Evolutionary conservation across 1,284 basidiomycete genomes (phyloP).

Genomic region (Phylloboletellus chloephorus): DNA sequence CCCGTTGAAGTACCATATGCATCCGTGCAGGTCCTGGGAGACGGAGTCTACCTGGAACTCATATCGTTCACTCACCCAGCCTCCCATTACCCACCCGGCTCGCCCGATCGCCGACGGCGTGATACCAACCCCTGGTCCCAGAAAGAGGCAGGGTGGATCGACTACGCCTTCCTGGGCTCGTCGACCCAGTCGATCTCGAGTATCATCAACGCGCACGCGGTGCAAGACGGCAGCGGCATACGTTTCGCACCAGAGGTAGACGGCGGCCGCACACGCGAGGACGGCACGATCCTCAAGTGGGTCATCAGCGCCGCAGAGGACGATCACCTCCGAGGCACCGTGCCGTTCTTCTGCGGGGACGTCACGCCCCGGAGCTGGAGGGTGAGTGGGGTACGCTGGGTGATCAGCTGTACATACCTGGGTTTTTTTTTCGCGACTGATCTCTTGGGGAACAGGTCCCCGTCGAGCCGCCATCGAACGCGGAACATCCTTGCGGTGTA

Average conservation of each 20-base stretch:
- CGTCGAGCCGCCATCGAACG: constrained; percentile 38
- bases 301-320: constrained; percentile 41
- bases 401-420: no score
- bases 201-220: constrained; percentile 49
- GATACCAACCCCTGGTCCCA: constrained; percentile 48
- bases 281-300: constrained; percentile 56
- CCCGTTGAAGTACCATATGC: neutral
- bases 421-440: no score
- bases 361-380: constrained; percentile 53
- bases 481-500: constrained; percentile 44
- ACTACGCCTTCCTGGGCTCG: constrained; percentile 56
- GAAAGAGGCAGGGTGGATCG: constrained; percentile 57
- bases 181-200: constrained; percentile 31
- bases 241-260: constrained; percentile 39
- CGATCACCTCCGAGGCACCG: constrained; percentile 27
- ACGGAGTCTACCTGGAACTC: constrained; percentile 63
- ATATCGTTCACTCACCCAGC: constrained; percentile 55
- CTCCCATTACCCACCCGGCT: constrained; percentile 45
- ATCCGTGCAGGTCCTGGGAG: constrained; percentile 43
- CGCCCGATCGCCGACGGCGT: constrained; percentile 39
- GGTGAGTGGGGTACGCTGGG: constrained; percentile 39
- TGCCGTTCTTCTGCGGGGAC: constrained; percentile 73
- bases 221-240: constrained; percentile 32
- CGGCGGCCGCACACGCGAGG: constrained; percentile 49
- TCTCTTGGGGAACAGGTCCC: constrained; percentile 40